These are phyloP conservation scores for Mycena chlorophos DNA, from an alignment of 768 basidiomycete genomes.

Conservation along the genomic window DNA sequence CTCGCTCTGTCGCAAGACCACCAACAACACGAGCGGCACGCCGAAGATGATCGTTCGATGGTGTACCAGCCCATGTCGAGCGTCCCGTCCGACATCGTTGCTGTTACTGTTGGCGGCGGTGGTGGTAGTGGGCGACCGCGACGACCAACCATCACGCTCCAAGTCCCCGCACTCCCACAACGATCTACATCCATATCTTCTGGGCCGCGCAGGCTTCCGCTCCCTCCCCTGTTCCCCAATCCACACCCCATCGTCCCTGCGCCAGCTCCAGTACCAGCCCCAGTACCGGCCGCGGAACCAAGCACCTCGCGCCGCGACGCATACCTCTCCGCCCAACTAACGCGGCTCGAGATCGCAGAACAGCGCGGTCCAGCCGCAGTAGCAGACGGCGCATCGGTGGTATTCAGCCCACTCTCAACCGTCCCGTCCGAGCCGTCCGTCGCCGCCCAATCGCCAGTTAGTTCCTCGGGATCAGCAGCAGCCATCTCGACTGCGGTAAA, in stretches of 20 bases:
- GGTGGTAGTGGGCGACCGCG: background rate
- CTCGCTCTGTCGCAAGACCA: background rate
- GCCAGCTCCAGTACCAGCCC: conserved; percentile 1
- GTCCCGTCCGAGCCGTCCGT: conserved; percentile 9
- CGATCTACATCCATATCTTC: no score
- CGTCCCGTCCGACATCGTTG: conserved; percentile 19
- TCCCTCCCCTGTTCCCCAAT: background rate
- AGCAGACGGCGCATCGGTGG: background rate
- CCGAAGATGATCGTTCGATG: background rate
- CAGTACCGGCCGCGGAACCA: background rate
- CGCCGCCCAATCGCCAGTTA: background rate
- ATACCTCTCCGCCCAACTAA: conserved; percentile 10
- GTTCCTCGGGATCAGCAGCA: no score
- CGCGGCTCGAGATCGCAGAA: background rate
- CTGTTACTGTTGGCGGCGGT: no score
- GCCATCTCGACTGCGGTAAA: background rate
- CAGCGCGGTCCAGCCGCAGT: conserved; percentile 4
- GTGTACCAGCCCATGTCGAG: conserved; percentile 13
- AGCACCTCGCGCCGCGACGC: conserved; percentile 15
- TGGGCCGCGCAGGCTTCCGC: no score
- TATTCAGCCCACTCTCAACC: conserved; percentile 12
- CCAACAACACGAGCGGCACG: no score
- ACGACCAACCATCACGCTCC: no score
- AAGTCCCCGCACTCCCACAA: no score
- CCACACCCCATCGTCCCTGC: background rate